Conservation (phyloP, 495 filamentous ascomycete genomes). For the Trichoderma orchidacearum region DNA sequence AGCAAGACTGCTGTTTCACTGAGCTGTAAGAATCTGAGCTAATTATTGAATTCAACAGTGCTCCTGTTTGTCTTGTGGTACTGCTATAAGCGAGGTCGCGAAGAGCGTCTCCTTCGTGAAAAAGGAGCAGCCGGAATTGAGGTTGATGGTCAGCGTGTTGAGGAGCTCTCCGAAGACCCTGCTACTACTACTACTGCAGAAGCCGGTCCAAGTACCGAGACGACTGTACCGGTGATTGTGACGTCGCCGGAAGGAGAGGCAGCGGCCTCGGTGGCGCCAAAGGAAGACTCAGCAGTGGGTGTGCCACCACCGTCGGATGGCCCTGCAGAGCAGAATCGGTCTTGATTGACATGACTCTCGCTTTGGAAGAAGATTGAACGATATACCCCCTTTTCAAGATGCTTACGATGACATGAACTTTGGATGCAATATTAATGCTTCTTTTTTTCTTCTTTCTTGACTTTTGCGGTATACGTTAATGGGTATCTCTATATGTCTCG, state of each 20-base stretch:
- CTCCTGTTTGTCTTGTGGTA: conserved; percentile 92
- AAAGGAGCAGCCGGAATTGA: conserved; percentile 6
- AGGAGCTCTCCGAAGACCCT: conserved; percentile 20
- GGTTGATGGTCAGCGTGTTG: conserved; percentile 12
- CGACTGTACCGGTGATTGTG: not conserved
- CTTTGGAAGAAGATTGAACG: not conserved
- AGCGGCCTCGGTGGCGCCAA: not conserved
- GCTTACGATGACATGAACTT: conserved; percentile 11
- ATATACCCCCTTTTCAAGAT: conserved; percentile 11
- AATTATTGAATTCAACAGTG: conserved; percentile 32
- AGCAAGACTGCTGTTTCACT: not conserved
- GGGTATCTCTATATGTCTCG: not conserved
- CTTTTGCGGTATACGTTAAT: not conserved
- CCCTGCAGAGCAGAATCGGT: not conserved
- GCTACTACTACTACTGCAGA: not conserved
- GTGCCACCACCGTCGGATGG: not conserved
- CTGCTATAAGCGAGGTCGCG: conserved; percentile 83
- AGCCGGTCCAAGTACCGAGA: not conserved
- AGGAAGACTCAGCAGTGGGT: not conserved
- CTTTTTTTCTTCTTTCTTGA: not conserved
- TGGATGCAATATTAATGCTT: not conserved
- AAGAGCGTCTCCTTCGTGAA: conserved; percentile 67
- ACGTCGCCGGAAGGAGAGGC: not conserved
- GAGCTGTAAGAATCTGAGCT: not conserved
- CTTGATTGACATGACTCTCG: not conserved